phyloP scores from a whole-genome alignment of 192 early-diverging fungal species.

The Coemansia aciculifera region DNA sequence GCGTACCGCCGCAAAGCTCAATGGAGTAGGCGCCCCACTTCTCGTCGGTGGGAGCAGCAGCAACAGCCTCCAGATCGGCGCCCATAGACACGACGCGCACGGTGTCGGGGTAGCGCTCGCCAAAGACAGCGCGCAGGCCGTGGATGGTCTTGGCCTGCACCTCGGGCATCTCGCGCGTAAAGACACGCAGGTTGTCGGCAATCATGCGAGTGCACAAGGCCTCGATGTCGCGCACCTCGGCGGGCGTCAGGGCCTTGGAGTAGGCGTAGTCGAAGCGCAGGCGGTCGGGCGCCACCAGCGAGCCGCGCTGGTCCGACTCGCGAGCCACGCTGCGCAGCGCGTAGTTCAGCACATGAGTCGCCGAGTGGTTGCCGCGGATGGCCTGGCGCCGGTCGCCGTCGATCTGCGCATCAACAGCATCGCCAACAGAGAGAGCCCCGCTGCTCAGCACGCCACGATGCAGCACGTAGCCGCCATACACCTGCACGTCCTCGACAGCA shows the following conservation, averaged over 20 bases:
- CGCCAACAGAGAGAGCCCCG: slow-evolving; percentile 68
- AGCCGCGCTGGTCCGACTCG: slow-evolving; percentile 90
- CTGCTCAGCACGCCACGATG: slow-evolving; percentile 94
- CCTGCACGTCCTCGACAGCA: slow-evolving; percentile 88
- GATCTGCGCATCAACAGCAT: slow-evolving; percentile 76
- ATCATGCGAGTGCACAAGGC: slow-evolving; percentile 77
- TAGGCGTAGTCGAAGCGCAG: slow-evolving; percentile 94
- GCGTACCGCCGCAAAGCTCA: slow-evolving; percentile 98
- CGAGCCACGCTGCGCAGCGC: slow-evolving; percentile 78
- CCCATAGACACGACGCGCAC: slow-evolving; percentile 96
- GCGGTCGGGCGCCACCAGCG: slow-evolving; percentile 93
- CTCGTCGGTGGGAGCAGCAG: slow-evolving; percentile 73
- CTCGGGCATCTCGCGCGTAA: slow-evolving; percentile 83
- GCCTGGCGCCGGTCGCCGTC: slow-evolving; percentile 88
- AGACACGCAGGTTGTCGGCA: slow-evolving; percentile 71
- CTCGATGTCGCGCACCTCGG: slow-evolving; percentile 75
- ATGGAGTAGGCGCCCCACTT: slow-evolving; percentile 84
- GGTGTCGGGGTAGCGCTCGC: slow-evolving; percentile 96
- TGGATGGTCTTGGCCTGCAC: slow-evolving; percentile 77
- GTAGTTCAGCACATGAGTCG: slow-evolving; percentile 94
- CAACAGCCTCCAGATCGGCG: slow-evolving; percentile 80
- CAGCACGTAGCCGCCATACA: slow-evolving; percentile 92
- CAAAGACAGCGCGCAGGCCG: slow-evolving; percentile 96
- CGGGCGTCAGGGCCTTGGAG: slow-evolving; percentile 66
- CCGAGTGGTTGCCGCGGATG: slow-evolving; percentile 94